Base-by-base conservation (phyloP, 2,329 filamentous ascomycete species). In the Alternaria conjuncta region DNA sequence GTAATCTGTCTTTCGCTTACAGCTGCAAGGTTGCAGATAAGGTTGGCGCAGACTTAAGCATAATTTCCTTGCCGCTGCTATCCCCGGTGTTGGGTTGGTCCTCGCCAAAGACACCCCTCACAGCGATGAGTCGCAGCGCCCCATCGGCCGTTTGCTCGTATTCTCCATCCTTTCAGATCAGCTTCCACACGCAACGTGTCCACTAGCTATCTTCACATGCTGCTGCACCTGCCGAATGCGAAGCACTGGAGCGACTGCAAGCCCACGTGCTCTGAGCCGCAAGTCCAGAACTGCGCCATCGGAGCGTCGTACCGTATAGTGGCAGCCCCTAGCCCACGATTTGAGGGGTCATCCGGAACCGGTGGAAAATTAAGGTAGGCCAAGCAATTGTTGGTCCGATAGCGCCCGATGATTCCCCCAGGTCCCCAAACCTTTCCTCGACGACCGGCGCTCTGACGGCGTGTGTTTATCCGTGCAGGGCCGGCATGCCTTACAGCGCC, bases 41-140 rank as follows among this genome's bases (percentile, higher is more conserved):
- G 74, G 74, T 76, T 78, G 71, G 62, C 71, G 67, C 71, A 72
- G 28, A 72, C 69, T 77, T 78, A 78, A 78, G 75, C 75, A 76
- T 78, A 78, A 76, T 71, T 71, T 65, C 67, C 69, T 66, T 67
- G 68, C 72, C 72, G 70, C 72, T 71, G 50, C 58, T 59, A 63
- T 60, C 68, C 72, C 71, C 61, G 65, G 70, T 64, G 66, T 56
- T 57, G 61, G 63, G 61, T 36, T 36, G 25, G 26, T 30, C 43
- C 55, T 65, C 65, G 59, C 64, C 63, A 63, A 68, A 68, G 60
- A 60, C 62, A 65, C 28, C 57, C 50, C 47, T 59, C 49, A 45
- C 41, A 45, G 28, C 15, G 20, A 45, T 53, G 50, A 53, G 49
- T 55, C 47, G 55, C 36, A 47, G 12, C 20, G 54, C 44, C 54